Conservation (phyloP, 2,329 filamentous ascomycete genomes). For the Ceratocystis lukuohia region DNA sequence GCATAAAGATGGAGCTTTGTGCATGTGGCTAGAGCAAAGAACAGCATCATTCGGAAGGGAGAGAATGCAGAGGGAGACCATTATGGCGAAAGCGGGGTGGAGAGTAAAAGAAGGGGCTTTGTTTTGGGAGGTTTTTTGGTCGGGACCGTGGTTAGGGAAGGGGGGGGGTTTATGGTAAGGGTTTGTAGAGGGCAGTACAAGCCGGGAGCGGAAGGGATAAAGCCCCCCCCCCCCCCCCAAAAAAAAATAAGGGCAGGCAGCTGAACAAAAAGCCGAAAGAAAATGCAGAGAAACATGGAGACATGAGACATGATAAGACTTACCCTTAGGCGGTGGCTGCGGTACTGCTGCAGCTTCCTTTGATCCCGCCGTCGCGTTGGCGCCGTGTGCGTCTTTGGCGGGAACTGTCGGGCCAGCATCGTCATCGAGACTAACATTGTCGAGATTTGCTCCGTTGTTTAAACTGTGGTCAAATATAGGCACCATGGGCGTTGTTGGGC, state of each 20-base stretch:
- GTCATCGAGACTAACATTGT: conserved; percentile 56
- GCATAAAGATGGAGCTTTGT: conserved; percentile 3
- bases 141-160: not conserved
- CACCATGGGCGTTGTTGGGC: conserved; percentile 18
- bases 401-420: conserved; percentile 28
- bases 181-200: not conserved
- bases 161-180: not conserved
- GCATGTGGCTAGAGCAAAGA: not conserved
- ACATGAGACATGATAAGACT: conserved; percentile 8
- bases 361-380: not conserved
- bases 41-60: not conserved
- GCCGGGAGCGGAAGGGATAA: not conserved
- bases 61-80: not conserved
- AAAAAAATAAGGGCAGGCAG: not conserved
- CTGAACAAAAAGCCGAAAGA: conserved; percentile 1
- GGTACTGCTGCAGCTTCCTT: conserved; percentile 4
- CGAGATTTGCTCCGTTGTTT: conserved; percentile 36
- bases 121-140: not conserved
- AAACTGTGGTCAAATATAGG: conserved; percentile 27
- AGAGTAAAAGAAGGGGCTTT: not conserved
- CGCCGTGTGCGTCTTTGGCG: conserved; percentile 5
- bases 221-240: too few relatives aligned
- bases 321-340: conserved; percentile 15
- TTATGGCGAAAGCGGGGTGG: not conserved
- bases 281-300: not conserved